These are phyloP conservation scores for Oenanthe javanica DNA, from an alignment of 140 eudicot species.

Conservation along the genomic window DNA sequence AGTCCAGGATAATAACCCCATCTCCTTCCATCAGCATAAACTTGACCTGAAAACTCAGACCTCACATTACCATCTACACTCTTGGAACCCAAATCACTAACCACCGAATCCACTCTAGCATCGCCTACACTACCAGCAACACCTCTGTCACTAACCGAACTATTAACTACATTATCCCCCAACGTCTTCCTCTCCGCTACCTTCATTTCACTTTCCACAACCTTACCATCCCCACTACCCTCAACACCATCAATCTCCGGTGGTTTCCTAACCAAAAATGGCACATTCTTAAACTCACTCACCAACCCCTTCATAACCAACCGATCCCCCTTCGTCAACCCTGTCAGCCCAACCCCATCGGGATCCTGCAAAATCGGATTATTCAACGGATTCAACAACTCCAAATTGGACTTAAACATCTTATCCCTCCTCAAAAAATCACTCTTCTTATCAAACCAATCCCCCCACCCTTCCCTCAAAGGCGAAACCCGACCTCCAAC, in stretches of 20 bases:
- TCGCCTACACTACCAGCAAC: neutral
- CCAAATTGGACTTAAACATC: slow-evolving; percentile 87
- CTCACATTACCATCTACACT: slow-evolving; percentile 12
- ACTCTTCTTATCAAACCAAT: slow-evolving; percentile 88
- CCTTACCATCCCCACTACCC: slow-evolving; percentile 3
- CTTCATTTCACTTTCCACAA: slow-evolving; percentile 25
- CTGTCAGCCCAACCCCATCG: slow-evolving; percentile 66
- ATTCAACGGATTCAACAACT: slow-evolving; percentile 64
- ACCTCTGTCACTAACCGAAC: neutral
- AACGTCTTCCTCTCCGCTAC: slow-evolving; percentile 41
- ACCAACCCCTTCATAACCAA: slow-evolving; percentile 43
- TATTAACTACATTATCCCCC: slow-evolving; percentile 18
- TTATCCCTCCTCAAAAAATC: slow-evolving; percentile 80
- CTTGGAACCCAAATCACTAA: slow-evolving; percentile 8
- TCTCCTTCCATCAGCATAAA: slow-evolving; percentile 74
- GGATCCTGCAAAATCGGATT: slow-evolving; percentile 91
- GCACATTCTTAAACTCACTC: slow-evolving; percentile 46
- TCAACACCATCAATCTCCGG: slow-evolving; percentile 22
- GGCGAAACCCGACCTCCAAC: slow-evolving; percentile 51
- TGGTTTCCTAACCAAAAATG: slow-evolving; percentile 33
- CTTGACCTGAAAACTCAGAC: slow-evolving; percentile 23
- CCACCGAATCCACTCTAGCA: slow-evolving; percentile 6
- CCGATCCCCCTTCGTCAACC: slow-evolving; percentile 69
- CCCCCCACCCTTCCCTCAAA: slow-evolving; percentile 87
- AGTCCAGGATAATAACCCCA: slow-evolving; percentile 96